Base-by-base conservation (phyloP, 108 stramenopile species). In the Pseudonitzschia delicatissima region DNA sequence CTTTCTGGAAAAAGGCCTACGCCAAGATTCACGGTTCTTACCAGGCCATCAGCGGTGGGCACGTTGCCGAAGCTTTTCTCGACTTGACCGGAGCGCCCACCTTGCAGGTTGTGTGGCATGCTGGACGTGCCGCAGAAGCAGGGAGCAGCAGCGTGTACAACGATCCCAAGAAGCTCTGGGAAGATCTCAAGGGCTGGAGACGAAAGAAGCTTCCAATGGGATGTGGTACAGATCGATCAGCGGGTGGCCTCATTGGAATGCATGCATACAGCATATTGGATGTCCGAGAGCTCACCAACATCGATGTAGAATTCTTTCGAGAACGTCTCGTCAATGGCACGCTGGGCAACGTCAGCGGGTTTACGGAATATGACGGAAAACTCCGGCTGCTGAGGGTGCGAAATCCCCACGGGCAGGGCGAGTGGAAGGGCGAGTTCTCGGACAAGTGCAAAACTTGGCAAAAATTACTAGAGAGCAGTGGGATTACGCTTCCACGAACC, bases 1-100 rank as follows among this genome's bases (percentile, higher is more conserved):
- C 23, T 76, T 99, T 58, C 59, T 99, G 34, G 98, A 99, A 82
- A n/a, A 99, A 99, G 69, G 98, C 98, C 4, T 97, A 96, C 63
- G 89, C 96, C 12, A 99, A 99, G 61, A 81, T 79, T 49, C 91
- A 95, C 64, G 94, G 91, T 1, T 91, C 80, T 26, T 95, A 91
- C 76, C 51, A 69, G 39, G 69, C 83, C 0, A 80, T 95, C 27
- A 86, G 83, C 13, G 72, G 72, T 45, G 94, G 94, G 3, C 87
- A 87, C 23, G 82, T 95, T 33, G 84, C 79, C 25, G 94, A 95
- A 66, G 94, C 88, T 5, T 88, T 95, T 60, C 35, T 80, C 4
- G 94, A 95, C 60, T 69, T 95, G 57, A 95, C 94, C 13, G 93
- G 93, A n/a, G 73, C 82, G 11, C 83, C 79, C 31, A 79, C 82